Conservation (phyloP, 495 filamentous ascomycete genomes). For the Immersiella caudata region DNA sequence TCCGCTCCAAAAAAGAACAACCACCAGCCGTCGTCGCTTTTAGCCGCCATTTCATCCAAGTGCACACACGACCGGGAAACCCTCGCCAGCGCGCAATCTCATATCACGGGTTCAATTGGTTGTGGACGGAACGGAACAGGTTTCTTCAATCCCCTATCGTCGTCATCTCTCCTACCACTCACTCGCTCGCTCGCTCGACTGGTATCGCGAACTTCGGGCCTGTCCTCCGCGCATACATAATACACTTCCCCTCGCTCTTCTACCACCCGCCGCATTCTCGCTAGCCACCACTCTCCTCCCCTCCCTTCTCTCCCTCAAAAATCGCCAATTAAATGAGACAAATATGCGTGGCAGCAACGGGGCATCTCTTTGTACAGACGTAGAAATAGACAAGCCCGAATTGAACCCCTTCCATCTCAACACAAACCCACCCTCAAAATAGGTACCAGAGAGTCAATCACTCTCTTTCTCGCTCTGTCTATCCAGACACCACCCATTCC, state of each 20-base stretch:
- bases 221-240: too few species aligned
- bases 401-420: neutral
- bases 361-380: neutral
- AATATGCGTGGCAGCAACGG: neutral
- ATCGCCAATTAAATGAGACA: neutral
- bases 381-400: neutral
- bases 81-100: neutral
- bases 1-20: neutral
- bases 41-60: neutral
- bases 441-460: too few species aligned
- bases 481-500: neutral
- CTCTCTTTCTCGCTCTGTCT: neutral
- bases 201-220: too few species aligned
- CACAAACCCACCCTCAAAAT: neutral
- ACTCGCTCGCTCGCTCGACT: too few species aligned
- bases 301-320: constrained; percentile 1
- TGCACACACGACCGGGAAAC: neutral
- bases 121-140: neutral
- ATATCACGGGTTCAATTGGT: neutral
- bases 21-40: neutral
- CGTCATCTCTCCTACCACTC: too few species aligned
- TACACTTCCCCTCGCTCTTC: neutral
- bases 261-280: neutral
- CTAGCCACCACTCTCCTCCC: neutral
- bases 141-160: neutral